phyloP scores from a whole-genome alignment of 345 rosid species.

The Eucalyptus marginata region DNA sequence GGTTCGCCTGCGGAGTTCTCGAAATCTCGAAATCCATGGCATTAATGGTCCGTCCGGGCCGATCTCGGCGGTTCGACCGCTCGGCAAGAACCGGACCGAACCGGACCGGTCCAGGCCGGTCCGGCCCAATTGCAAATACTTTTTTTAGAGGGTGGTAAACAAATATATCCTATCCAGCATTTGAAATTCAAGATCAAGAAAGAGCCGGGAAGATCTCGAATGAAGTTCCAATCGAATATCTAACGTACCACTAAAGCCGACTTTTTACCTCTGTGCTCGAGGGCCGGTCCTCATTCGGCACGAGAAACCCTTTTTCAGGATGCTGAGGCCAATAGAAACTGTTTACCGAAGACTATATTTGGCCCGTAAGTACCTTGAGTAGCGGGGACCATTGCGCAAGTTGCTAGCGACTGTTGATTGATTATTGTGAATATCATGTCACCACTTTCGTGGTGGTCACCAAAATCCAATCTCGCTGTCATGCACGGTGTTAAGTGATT shows the following conservation, averaged over 20 bases:
- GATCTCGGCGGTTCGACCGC: not conserved
- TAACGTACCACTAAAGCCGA: not conserved
- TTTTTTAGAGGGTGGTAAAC: not conserved
- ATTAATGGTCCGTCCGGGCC: not conserved
- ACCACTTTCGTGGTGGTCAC: not conserved
- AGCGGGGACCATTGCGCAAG: not conserved
- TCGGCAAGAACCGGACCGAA: not conserved
- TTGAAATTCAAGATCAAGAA: not conserved
- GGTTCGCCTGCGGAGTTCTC: not conserved
- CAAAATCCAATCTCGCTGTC: not conserved
- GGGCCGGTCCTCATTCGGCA: not conserved
- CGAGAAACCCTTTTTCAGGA: not conserved
- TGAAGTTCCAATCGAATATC: not conserved
- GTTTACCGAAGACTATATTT: not conserved
- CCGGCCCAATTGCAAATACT: not conserved
- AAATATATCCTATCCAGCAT: too few species aligned
- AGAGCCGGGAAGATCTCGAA: not conserved
- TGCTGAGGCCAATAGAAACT: not conserved
- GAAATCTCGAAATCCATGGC: not conserved
- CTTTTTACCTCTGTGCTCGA: not conserved
- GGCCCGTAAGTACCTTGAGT: not conserved
- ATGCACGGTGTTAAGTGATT: not conserved
- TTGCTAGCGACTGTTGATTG: not conserved
- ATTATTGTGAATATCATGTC: not conserved
- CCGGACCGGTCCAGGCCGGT: not conserved